Evolutionary conservation across 805 yeast species (phyloP).

Genomic region (Vanderwaltozyma tropicalis): DNA sequence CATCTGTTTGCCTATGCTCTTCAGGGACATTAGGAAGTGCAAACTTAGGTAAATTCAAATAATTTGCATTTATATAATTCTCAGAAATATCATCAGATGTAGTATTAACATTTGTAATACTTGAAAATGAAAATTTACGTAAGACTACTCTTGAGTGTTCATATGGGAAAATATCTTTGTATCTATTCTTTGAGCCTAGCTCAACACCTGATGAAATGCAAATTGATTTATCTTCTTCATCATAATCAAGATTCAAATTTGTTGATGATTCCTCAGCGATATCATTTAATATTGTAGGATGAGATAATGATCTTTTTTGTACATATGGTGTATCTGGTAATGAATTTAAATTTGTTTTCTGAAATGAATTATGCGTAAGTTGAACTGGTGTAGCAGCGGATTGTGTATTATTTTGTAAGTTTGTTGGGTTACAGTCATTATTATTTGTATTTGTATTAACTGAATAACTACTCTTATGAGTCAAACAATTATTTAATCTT

Average conservation of each 20-base stretch:
- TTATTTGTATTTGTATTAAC: background rate
- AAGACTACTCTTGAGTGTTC: slow-evolving; percentile 75
- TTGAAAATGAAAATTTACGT: slow-evolving; percentile 11
- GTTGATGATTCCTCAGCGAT: background rate
- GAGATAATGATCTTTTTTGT: slow-evolving; percentile 17
- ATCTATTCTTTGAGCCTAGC: slow-evolving; percentile 70
- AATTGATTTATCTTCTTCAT: slow-evolving; percentile 17
- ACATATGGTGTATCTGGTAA: background rate
- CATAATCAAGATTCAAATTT: slow-evolving; percentile 8
- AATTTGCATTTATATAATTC: slow-evolving; percentile 84
- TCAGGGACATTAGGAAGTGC: background rate
- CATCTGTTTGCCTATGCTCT: background rate
- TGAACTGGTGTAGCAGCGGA: background rate
- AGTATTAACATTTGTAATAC: background rate
- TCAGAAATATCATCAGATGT: slow-evolving; percentile 15
- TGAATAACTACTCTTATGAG: background rate
- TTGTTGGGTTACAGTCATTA: too few species aligned
- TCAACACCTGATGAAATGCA: slow-evolving; percentile 68
- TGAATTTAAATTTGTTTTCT: background rate
- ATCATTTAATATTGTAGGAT: slow-evolving; percentile 6
- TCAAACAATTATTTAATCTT: slow-evolving; percentile 38
- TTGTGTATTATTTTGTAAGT: background rate
- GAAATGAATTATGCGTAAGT: too few species aligned
- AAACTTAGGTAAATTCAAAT: slow-evolving; percentile 30
- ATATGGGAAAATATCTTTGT: slow-evolving; percentile 80